These are phyloP conservation scores for Stephania yunnanensis DNA, from an alignment of 164 flowering plant genomes.

Conservation along the genomic window DNA sequence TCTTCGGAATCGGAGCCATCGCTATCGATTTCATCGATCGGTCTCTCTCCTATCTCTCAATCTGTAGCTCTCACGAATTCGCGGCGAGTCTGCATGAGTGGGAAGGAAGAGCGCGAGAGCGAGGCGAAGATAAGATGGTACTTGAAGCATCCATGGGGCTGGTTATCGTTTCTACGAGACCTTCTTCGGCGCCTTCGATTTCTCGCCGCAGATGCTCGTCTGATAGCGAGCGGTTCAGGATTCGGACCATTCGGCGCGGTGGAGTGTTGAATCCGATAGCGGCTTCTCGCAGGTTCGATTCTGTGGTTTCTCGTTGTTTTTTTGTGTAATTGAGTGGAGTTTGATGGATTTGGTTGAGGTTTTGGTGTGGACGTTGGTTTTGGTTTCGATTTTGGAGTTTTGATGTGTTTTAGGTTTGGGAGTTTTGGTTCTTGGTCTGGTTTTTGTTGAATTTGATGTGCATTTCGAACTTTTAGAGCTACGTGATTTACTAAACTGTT, in stretches of 20 bases:
- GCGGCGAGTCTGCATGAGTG: constrained; percentile 33
- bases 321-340: too few species aligned
- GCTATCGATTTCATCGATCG: background rate
- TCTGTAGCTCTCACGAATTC: background rate
- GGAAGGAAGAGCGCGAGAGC: constrained; percentile 18
- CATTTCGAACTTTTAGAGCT: too few species aligned
- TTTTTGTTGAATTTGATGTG: too few species aligned
- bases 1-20: background rate
- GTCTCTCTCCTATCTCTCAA: background rate
- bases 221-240: constrained; percentile 17
- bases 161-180: constrained; percentile 28
- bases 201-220: constrained; percentile 16
- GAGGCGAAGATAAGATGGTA: constrained; percentile 21
- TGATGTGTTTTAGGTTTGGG: too few species aligned
- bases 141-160: constrained; percentile 37
- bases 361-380: background rate
- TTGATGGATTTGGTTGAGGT: background rate
- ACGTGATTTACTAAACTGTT: too few species aligned
- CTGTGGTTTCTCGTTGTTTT: background rate
- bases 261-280: constrained; percentile 23
- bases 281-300: constrained; percentile 10
- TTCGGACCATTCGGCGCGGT: constrained; percentile 28
- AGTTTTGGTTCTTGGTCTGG: too few species aligned
- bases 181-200: constrained; percentile 12
- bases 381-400: too few species aligned